Evolutionary conservation across 2,329 filamentous ascomycete genomes (phyloP).

Genomic region (Phialocephala sp.): DNA sequence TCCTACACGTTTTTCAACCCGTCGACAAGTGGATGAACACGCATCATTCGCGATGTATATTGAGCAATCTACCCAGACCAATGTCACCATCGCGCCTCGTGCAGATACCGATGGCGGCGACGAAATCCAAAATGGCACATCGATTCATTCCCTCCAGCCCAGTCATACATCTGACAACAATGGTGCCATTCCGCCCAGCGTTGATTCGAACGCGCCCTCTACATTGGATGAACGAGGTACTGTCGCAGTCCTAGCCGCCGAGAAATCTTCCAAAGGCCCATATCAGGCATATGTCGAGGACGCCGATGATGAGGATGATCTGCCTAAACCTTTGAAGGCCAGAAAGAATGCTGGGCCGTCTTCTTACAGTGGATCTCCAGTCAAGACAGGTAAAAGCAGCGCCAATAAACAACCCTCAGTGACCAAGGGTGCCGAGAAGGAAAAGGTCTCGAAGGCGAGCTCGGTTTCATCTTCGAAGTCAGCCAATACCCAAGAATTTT

Average conservation of each 20-base stretch:
- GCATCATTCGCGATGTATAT: background rate
- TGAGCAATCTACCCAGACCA: slow-evolving; percentile 2
- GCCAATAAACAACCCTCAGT: background rate
- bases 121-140: background rate
- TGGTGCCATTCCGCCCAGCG: background rate
- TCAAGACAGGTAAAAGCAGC: background rate
- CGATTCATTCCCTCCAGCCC: background rate
- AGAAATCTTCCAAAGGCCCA: background rate
- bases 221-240: background rate
- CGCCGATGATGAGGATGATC: background rate
- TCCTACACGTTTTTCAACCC: background rate
- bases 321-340: background rate
- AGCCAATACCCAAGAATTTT: background rate
- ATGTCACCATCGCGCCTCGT: background rate
- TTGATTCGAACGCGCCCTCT: background rate
- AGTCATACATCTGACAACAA: background rate
- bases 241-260: background rate
- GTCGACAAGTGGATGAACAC: background rate
- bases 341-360: background rate
- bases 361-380: background rate
- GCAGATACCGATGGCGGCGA: background rate
- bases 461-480: background rate
- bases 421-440: background rate
- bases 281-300: slow-evolving; percentile 1
- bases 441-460: background rate